Evolutionary conservation across 2,329 filamentous ascomycete species (phyloP).

Genomic region (Didymella sp.): DNA sequence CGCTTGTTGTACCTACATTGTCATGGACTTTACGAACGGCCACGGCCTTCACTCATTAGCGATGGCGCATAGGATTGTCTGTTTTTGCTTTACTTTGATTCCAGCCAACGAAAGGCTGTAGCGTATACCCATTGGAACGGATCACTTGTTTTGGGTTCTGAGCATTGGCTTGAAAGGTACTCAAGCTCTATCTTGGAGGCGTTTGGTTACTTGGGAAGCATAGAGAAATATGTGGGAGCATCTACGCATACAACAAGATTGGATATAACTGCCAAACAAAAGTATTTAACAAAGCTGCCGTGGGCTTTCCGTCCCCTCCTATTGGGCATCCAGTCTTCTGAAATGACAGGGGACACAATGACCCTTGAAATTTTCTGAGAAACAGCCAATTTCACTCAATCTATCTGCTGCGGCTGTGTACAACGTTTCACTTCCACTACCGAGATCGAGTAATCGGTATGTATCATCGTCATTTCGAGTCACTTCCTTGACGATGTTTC

Average conservation of each 20-base stretch:
- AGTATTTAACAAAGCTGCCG: neutral
- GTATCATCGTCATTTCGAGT: conserved; percentile 24
- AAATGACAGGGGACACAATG: conserved; percentile 13
- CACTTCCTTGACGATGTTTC: conserved; percentile 4
- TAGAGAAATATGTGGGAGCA: neutral
- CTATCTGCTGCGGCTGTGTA: conserved; percentile 25
- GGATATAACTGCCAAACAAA: conserved; percentile 1
- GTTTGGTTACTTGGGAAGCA: conserved; percentile 1
- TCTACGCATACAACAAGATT: neutral
- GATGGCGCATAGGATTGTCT: conserved; percentile 41
- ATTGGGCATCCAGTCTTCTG: conserved; percentile 10
- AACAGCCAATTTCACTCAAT: conserved; percentile 30
- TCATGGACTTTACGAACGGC: conserved; percentile 28
- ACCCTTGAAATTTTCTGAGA: conserved; percentile 12
- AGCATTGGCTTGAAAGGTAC: conserved; percentile 14
- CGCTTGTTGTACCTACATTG: conserved; percentile 31
- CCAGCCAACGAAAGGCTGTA: conserved; percentile 15
- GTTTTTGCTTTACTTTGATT: conserved; percentile 23
- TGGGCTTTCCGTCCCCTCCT: neutral
- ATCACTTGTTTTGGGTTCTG: conserved; percentile 13
- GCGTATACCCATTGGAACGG: conserved; percentile 31
- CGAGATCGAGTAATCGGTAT: conserved; percentile 15
- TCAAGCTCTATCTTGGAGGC: conserved; percentile 3
- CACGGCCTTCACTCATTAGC: conserved; percentile 43
- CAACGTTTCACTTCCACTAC: conserved; percentile 20